Evolutionary conservation across 2,329 filamentous ascomycete genomes (phyloP), one percentile per base, ranked within the genome.

Genomic region (Paraphoma chrysanthemicola): DNA sequence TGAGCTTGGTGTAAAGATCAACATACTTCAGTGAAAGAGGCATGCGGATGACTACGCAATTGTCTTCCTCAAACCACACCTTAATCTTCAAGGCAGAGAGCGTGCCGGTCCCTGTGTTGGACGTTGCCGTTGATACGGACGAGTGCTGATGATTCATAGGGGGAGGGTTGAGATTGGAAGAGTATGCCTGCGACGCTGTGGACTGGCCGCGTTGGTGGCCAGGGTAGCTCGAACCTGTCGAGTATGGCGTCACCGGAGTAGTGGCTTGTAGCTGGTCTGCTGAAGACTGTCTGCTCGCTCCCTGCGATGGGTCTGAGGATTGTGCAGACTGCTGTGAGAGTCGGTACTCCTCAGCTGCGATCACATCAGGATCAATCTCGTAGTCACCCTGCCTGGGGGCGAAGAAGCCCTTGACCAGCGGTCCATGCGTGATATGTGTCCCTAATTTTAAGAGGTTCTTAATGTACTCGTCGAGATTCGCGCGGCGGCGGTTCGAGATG

Each of bases 391-490:
- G 88, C 51, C 93, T 86, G 4, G 95, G 95, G 1, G 89, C 89
- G 74, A 99, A 98, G 77, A 99, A 92, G 68, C 93, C 88, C 73
- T 91, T 90, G 17, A 98, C 94, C 8, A 98, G 81, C 54, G 88
- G 88, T 72, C 92, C 95, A 64, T 88, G 86, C 1, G 92, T 88
- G 62, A 99, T 97, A 73, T 97, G 92, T 0, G 86, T 81, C 3
- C 92, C 91, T 76, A 98, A 90, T 36, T 86, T 85, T 8, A 99
- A 82, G 18, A 99, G 83, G 68, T 95, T 94, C 79, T 96, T 96
- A 67, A 99, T 92, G 70, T 99, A 99, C 49, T 94, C 91, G 71
- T 99, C 93, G 39, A 99, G 81, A 73, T 96, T 97, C 74, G 95
- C 91, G 56, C 95, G 87, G 64, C 95, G 88, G 29, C 93, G 93